phyloP scores from a whole-genome alignment of 345 rosid species.

The Triadica sebifera region DNA sequence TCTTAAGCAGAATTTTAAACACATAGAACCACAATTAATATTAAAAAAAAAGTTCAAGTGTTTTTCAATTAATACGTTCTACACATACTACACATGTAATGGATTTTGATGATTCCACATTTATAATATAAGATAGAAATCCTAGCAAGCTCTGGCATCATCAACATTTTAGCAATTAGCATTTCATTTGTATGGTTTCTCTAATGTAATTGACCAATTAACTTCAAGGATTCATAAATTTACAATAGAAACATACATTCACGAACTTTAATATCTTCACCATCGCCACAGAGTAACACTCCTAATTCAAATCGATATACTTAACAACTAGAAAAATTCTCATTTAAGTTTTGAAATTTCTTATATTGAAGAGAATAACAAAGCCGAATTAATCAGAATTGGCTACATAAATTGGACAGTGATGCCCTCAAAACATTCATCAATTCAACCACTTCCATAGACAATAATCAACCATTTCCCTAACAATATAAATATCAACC shows the following conservation, averaged over 20 bases:
- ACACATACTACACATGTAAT: background rate
- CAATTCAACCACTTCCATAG: too few species aligned
- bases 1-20: background rate
- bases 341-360: background rate
- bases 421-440: background rate
- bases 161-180: slow-evolving; percentile 1
- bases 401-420: background rate
- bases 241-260: background rate
- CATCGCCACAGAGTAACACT: too few species aligned
- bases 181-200: background rate
- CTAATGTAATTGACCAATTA: background rate
- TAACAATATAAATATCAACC: background rate
- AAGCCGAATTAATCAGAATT: background rate
- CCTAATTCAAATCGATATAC: background rate
- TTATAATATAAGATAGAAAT: background rate
- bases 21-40: background rate
- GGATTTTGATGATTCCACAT: background rate
- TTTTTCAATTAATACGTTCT: background rate
- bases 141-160: background rate
- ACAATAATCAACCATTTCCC: background rate
- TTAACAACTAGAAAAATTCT: background rate
- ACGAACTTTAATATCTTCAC: background rate
- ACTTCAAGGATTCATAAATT: background rate
- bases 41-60: background rate
- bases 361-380: too few species aligned